phyloP scores from a whole-genome alignment of 768 basidiomycete species.

The Suillus brevipes region DNA sequence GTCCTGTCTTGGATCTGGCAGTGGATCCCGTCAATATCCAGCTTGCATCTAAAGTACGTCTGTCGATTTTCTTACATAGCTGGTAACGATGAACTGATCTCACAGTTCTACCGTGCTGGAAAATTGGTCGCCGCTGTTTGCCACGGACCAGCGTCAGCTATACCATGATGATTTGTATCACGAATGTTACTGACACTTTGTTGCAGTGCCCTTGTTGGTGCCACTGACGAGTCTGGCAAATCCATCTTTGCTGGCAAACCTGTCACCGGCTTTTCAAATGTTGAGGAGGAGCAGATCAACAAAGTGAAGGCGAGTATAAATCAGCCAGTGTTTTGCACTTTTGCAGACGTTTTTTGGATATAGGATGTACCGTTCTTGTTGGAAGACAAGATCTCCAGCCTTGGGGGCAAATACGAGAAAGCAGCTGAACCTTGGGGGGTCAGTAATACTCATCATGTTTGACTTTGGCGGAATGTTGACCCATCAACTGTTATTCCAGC shows the following conservation, averaged over 20 bases:
- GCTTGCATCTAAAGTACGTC: slow-evolving; percentile 54
- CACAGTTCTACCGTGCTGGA: slow-evolving; percentile 63
- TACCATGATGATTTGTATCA: slow-evolving; percentile 24
- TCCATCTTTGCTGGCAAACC: slow-evolving; percentile 63
- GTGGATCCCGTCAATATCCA: slow-evolving; percentile 54
- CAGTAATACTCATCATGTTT: slow-evolving; percentile 36
- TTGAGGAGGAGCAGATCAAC: slow-evolving; percentile 55
- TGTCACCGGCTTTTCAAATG: slow-evolving; percentile 71
- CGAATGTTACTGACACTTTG: background rate
- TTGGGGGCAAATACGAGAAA: slow-evolving; percentile 70
- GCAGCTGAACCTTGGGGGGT: slow-evolving; percentile 57
- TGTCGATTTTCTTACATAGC: background rate
- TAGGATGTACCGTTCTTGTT: slow-evolving; percentile 70
- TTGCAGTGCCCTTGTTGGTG: slow-evolving; percentile 56
- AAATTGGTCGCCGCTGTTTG: slow-evolving; percentile 76
- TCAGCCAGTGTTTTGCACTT: background rate
- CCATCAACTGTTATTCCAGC: slow-evolving; percentile 11
- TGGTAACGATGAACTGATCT: background rate
- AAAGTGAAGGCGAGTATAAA: slow-evolving; percentile 42
- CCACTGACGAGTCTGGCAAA: slow-evolving; percentile 52
- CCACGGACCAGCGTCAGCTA: slow-evolving; percentile 67
- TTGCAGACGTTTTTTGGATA: background rate
- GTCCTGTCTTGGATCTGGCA: slow-evolving; percentile 73
- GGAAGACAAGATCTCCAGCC: slow-evolving; percentile 59
- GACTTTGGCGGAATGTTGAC: background rate